Evolutionary conservation across 78 protist genomes (phyloP).

Genomic region (Diacronema lutheri): DNA sequence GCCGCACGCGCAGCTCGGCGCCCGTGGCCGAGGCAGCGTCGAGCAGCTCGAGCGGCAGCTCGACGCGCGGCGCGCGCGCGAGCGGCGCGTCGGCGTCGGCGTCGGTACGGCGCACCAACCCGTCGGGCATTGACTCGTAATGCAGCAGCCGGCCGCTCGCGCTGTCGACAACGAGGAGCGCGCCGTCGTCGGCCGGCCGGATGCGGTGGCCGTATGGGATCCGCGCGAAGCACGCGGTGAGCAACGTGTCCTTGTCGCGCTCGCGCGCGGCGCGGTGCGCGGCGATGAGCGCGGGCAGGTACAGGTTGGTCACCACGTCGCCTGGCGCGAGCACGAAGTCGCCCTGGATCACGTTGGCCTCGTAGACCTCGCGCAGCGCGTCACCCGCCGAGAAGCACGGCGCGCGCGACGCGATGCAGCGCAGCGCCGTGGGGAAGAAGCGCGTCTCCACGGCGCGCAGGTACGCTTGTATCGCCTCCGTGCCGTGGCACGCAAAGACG

Average conservation of each 20-base stretch:
- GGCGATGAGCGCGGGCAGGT: slow-evolving; percentile 51
- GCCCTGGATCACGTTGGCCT: slow-evolving; percentile 38
- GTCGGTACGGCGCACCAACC: neutral
- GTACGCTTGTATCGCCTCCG: slow-evolving; percentile 51
- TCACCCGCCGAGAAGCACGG: slow-evolving; percentile 62
- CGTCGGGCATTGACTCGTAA: neutral
- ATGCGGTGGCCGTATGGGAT: slow-evolving; percentile 51
- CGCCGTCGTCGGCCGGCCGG: slow-evolving; percentile 36
- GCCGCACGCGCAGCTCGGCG: neutral
- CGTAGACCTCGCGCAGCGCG: slow-evolving; percentile 71
- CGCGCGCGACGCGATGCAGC: neutral
- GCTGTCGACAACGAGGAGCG: slow-evolving; percentile 24
- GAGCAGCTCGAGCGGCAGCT: neutral
- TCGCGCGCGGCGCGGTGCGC: slow-evolving; percentile 68
- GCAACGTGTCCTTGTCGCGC: slow-evolving; percentile 60
- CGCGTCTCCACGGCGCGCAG: neutral
- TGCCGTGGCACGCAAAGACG: slow-evolving; percentile 64
- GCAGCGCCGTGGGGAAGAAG: neutral
- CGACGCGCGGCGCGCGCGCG: neutral
- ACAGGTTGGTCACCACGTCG: slow-evolving; percentile 73
- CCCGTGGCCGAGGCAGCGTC: neutral
- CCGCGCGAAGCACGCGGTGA: slow-evolving; percentile 65
- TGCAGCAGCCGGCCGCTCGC: slow-evolving; percentile 47
- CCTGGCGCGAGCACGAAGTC: slow-evolving; percentile 75
- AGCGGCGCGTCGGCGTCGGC: neutral